Base-by-base conservation (phyloP, 2,329 filamentous ascomycete species). In the Colletotrichum cereale region DNA sequence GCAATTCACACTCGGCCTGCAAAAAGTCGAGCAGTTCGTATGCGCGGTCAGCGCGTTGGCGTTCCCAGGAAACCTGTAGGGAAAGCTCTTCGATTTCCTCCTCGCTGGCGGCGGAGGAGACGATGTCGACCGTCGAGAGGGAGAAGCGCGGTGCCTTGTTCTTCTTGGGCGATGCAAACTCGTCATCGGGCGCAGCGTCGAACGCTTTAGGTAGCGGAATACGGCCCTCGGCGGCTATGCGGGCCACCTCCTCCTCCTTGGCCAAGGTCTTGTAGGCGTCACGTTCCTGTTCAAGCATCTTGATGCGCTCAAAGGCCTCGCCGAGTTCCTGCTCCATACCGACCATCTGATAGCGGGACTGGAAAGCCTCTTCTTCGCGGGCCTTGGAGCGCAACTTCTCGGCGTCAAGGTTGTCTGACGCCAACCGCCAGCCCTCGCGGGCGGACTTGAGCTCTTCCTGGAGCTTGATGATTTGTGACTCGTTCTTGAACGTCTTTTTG, bases 401-500 rank as follows among this genome's bases (percentile, higher is more conserved):
- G 53, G 87, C 84, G 71, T 90, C 87, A 16, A 94, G 82, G 67
- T 85, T 85, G 61, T 90, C 86, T 73, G 93, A 88, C 31, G 85
- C 82, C 10, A 86, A 82, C 74, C 88, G 89, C 62, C 86, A 81
- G n/a, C 83, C 82, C 34, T 82, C 81, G 55, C 90, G 87, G 62
- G 88, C 83, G 0, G 88, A 83, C 78, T 93, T 93, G 74, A 93
- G 85, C 76, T 94, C 91, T 75, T 93, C 92, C 78, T 93, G 91
- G n/a, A 92, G 79, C 78, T 93, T 93, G 75, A 93, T 88, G 40
- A 91, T 86, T 14, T 84, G 81, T 3, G 91, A 93, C 75, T 93
- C 91, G n/a, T 89, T 87, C 78, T 93, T 93, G 85, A 93, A 93
- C 2, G 90, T 90, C 75, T 94, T 92, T 76, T 94, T 94, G 61